Conservation (phyloP, 805 yeast genomes). For the Isabelozyma rhagii region DNA sequence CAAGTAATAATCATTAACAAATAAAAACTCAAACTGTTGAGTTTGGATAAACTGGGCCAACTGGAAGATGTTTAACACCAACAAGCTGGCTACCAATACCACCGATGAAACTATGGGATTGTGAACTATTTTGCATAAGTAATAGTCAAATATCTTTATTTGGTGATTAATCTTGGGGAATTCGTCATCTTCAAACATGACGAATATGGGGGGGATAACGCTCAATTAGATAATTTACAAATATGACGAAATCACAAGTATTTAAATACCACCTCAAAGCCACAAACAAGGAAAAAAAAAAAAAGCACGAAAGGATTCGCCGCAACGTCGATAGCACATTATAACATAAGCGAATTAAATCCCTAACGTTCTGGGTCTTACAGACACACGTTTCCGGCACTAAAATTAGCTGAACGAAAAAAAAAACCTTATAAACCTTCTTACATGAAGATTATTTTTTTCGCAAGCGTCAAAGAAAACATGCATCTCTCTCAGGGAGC, state of each 20-base stretch:
- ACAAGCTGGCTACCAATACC: conserved; percentile 3
- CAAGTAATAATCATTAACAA: neutral
- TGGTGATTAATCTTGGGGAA: conserved; percentile 3
- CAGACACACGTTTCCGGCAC: neutral
- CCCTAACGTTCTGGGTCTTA: neutral
- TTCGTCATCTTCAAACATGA: neutral
- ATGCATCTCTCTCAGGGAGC: too few relatives aligned
- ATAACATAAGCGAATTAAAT: neutral
- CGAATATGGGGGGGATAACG: neutral
- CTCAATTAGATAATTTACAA: too few relatives aligned
- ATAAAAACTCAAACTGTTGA: neutral
- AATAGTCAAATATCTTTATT: conserved; percentile 13
- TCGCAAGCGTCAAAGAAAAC: too few relatives aligned
- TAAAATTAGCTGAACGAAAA: neutral
- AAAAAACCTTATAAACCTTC: neutral
- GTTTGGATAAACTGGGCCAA: neutral
- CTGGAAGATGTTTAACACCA: neutral
- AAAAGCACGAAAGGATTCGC: too few relatives aligned
- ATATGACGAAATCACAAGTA: neutral
- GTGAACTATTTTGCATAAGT: conserved; percentile 14
- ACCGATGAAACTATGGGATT: conserved; percentile 17
- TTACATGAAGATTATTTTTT: neutral
- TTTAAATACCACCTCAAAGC: neutral
- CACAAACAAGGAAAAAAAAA: neutral
- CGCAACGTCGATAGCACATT: too few relatives aligned